Base-by-base conservation (phyloP, 768 basidiomycete genomes). In the Daedaleopsis nitida region DNA sequence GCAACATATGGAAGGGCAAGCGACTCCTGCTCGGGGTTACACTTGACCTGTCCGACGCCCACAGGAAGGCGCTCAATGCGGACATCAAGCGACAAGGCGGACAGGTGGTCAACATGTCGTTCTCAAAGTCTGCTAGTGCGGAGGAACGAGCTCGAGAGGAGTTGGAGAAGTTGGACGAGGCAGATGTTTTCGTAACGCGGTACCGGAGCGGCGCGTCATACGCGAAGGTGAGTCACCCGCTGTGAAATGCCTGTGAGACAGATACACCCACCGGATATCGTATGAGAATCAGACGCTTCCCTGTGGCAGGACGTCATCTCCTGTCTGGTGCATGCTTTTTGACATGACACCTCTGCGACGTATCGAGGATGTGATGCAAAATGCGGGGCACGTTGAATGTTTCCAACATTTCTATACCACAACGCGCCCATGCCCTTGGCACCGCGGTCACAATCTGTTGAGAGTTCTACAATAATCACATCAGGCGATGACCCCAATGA, bases 111-210 rank as follows among this genome's bases (percentile, higher is more conserved):
- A 59, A 67, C 38, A 67, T 69, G 21, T 65, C 66, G 16, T 59
- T 57, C 17, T 59, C 45, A 0, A 64, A 45, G 64, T 53, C 39
- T 68, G 66, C 43, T 67, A 69, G 37, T 32, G 39, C 21, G 0
- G 59, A 19, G 4, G 80, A 74, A 23, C 65, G 69, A 14, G 65
- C 62, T 6, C 62, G 69, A 19, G 75, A 76, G 13, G 83, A 83
- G 65, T 74, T 74, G 1, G 76, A 77, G 23, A 69, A 66, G 27
- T 76, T 86, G 0, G 74, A 73, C 0, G 75, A 80, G 21, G 85
- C 83, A n/a, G 92, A 96, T 71, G 78, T 94, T 0, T 80, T 89
- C n/a, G 76, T 97, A 16, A 86, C 89, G 12, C 77, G 84, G 59
- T 88, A 82, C 73, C 75, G 94, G 38, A 78, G 80, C 59, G 94